Conservation (phyloP, 2,329 filamentous ascomycete species). For the Cercospora sesami region DNA sequence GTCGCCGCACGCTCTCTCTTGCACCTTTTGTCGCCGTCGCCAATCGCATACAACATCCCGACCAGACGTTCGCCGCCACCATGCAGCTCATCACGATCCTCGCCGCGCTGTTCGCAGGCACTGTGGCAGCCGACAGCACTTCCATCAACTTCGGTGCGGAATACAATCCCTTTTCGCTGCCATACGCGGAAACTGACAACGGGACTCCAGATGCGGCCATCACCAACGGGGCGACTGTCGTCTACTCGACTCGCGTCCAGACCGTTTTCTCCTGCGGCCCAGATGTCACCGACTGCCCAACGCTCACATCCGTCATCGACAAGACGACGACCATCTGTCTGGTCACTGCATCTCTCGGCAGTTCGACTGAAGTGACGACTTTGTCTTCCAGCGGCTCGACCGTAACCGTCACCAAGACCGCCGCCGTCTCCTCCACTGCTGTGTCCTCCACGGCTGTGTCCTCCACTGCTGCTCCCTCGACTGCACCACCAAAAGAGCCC, state of each 20-base stretch:
- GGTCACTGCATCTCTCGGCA: conserved; percentile 32
- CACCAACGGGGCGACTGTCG: conserved; percentile 45
- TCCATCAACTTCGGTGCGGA: neutral
- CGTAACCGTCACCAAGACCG: conserved; percentile 5
- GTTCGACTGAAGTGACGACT: conserved; percentile 6
- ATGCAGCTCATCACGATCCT: conserved; percentile 20
- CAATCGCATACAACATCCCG: neutral
- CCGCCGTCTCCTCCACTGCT: neutral
- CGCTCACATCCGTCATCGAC: conserved; percentile 43
- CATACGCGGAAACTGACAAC: neutral
- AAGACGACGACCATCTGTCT: conserved; percentile 50
- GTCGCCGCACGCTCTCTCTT: neutral
- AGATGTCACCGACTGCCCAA: conserved; percentile 43
- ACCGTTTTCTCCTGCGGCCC: conserved; percentile 46
- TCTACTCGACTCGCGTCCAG: conserved; percentile 44
- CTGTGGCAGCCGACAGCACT: conserved; percentile 2
- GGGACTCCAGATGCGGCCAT: conserved; percentile 30
- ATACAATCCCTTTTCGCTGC: neutral
- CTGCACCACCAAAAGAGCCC: neutral
- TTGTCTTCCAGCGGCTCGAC: conserved; percentile 2
- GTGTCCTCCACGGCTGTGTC: neutral
- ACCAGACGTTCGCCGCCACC: neutral
- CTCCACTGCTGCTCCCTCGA: neutral
- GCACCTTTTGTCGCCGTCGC: neutral
- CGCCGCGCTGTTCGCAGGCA: conserved; percentile 12